A percentile compares a stretch with the other conserved stretches of the same genome.
Conservation (phyloP, 2,329 filamentous ascomycete genomes). For the Plenodomus tracheiphilus region DNA sequence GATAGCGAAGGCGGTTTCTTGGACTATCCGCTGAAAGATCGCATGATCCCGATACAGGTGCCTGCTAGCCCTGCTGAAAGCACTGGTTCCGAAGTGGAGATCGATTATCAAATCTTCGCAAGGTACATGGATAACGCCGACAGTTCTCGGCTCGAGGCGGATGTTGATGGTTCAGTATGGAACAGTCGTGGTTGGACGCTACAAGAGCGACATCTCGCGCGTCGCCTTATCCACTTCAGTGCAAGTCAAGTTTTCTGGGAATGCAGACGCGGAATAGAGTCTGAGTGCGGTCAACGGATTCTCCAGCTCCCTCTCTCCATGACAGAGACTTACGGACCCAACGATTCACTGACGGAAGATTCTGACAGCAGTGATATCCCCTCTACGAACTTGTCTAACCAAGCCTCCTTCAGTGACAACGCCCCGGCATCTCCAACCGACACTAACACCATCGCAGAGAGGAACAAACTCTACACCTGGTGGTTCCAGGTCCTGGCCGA, state of each 20-base stretch:
- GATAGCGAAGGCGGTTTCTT: constrained; percentile 6
- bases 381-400: no score
- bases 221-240: constrained; percentile 2
- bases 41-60: neutral
- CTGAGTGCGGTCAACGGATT: constrained; percentile 3
- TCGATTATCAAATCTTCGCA: neutral
- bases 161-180: constrained; percentile 1
- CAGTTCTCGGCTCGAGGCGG: neutral
- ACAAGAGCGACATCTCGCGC: constrained; percentile 3
- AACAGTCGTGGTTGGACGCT: constrained; percentile 3
- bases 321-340: neutral
- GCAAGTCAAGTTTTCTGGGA: constrained; percentile 3
- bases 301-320: neutral
- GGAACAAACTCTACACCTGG: neutral
- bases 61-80: no score
- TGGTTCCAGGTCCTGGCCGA: constrained; percentile 4
- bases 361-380: neutral
- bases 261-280: neutral
- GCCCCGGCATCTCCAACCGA: neutral
- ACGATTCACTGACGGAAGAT: neutral
- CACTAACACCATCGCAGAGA: neutral
- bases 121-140: neutral
- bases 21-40: constrained; percentile 2
- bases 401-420: neutral
- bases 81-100: neutral